Percentiles rank a stretch among this genome's conserved stretches.
Evolutionary conservation across 257 asterid genomes (phyloP).

Genomic region (Primulina eburnea): DNA sequence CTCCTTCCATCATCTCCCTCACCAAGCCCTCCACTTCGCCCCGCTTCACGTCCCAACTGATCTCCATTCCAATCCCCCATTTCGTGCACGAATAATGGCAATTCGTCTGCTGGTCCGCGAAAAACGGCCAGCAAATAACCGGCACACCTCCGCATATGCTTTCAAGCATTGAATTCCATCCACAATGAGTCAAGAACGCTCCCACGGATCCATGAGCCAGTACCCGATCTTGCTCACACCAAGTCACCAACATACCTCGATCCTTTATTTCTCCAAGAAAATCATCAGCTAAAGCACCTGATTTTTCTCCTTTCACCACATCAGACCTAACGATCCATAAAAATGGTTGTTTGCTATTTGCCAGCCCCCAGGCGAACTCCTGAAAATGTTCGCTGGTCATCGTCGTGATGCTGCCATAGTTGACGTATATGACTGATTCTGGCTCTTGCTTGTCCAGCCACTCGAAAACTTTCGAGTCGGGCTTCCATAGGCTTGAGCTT

Average conservation of each 20-base stretch:
- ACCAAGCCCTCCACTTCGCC: conserved; percentile 38
- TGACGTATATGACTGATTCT: conserved; percentile 47
- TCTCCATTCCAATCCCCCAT: conserved; percentile 54
- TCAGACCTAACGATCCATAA: conserved; percentile 57
- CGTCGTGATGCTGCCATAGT: conserved; percentile 52
- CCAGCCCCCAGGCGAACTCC: conserved; percentile 66
- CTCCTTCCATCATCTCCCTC: conserved; percentile 41
- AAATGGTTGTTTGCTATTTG: conserved; percentile 39
- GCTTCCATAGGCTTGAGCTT: conserved; percentile 45
- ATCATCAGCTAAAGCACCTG: conserved; percentile 25
- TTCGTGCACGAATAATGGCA: conserved; percentile 38
- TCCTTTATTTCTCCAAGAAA: conserved; percentile 43
- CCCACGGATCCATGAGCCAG: conserved; percentile 40
- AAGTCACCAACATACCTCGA: conserved; percentile 37
- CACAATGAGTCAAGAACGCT: conserved; percentile 45
- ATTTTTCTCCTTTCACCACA: conserved; percentile 34
- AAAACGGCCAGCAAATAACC: conserved; percentile 55
- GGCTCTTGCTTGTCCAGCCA: conserved; percentile 44
- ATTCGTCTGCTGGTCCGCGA: conserved; percentile 54
- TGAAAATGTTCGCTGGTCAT: conserved; percentile 38
- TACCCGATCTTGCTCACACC: conserved; percentile 54
- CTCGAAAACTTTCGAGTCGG: conserved; percentile 34
- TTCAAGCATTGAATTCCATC: conserved; percentile 54
- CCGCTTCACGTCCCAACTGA: conserved; percentile 41
- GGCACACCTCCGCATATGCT: conserved; percentile 42